Evolutionary conservation across 1,139 yeast genomes (phyloP), one percentile per base, ranked within the genome.

Genomic region (Pichia kudriavzevii): DNA sequence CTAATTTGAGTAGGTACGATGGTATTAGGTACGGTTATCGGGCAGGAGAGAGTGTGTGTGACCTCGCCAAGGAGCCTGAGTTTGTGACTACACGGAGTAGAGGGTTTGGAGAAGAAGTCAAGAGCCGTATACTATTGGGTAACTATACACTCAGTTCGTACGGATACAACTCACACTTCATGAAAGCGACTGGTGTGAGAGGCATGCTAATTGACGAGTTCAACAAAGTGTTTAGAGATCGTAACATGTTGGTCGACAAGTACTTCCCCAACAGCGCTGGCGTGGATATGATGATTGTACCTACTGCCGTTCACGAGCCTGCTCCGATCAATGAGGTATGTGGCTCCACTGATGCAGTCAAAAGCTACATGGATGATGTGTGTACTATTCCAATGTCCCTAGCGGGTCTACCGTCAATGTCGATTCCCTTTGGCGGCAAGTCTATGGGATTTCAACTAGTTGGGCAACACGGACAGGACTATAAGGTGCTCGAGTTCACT

Each of bases 371-470:
- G 32, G 83, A 85, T 54, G 98, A 93, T 55, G 75, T 83, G 2
- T 66, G 87, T 41, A 85, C 96, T 0, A 81, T 88, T 4, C 96
- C 98, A 0, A 82, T 93, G 28, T 87, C 94, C 1, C 61, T 93
- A 43, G 94, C 95, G 0, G 98, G 97, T 0, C 59, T 91, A 4
- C 99, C 99, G 1, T 73, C 94, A 0, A 67, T 88, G 9, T 71
- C 81, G 0, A 61, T 88, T 2, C 98, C 98, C 1, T 68, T 63
- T 50, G 50, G 55, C 3, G 56, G 58, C 2, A 45, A 54, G 10
- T 72, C 75, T 1, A 72, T 83, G 1, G 84, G 84, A 1, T 63
- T 91, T 23, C 98, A 93, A 53, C 49, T 91, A 2, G 71, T 79
- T 52, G 95, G 91, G 1, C 98, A 88, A 55, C 82, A 64, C 52